Conservation (phyloP, 306 rosid species). For the Cucurbita argyrosperma region DNA sequence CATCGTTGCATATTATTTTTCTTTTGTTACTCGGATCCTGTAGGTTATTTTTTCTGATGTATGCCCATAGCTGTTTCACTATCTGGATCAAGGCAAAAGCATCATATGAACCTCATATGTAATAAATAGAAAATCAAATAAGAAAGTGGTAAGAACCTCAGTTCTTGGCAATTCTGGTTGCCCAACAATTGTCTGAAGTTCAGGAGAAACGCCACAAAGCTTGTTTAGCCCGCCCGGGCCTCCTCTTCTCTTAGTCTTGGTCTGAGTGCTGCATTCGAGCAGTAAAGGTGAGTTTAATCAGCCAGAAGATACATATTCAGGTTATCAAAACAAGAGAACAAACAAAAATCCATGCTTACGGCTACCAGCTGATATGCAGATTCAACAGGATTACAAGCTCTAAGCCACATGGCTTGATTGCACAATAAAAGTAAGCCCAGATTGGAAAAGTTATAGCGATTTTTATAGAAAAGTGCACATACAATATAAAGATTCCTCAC, state of each 20-base stretch:
- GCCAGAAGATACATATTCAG: not conserved
- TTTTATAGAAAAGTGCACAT: not conserved
- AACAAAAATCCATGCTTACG: not conserved
- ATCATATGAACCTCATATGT: conserved; percentile 7
- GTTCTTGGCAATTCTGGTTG: conserved; percentile 67
- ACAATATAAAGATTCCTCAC: not conserved
- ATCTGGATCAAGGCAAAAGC: conserved; percentile 22
- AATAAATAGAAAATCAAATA: not conserved
- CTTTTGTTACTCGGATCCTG: conserved; percentile 57
- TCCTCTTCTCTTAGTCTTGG: conserved; percentile 71
- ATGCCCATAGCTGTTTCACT: conserved; percentile 54
- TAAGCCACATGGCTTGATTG: not conserved
- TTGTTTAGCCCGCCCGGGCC: conserved; percentile 85
- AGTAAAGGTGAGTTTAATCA: not conserved
- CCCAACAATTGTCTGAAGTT: conserved; percentile 84
- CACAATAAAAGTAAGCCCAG: not conserved
- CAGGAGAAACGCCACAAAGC: conserved; percentile 70
- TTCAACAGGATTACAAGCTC: not conserved
- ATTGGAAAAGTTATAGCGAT: not conserved
- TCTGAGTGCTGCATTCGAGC: conserved; percentile 29
- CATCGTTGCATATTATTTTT: conserved; percentile 46
- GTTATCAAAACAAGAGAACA: not conserved
- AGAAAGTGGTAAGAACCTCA: conserved; percentile 32
- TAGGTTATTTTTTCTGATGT: conserved; percentile 41
- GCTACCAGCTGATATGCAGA: not conserved